Evolutionary conservation across 2,329 filamentous ascomycete species (phyloP).

Genomic region (Penicillium sp.): DNA sequence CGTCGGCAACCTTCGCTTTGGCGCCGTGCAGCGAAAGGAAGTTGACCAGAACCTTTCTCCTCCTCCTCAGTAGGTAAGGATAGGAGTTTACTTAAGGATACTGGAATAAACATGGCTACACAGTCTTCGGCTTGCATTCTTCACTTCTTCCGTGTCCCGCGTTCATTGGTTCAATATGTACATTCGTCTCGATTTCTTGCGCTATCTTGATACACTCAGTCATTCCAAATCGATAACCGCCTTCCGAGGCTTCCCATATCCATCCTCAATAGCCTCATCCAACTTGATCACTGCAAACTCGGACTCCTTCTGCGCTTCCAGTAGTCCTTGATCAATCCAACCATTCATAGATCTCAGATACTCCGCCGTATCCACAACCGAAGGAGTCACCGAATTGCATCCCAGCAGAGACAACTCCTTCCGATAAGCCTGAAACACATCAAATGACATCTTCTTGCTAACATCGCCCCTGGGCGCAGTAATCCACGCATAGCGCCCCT

Average conservation of each 20-base stretch:
- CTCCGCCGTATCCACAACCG: constrained; percentile 13
- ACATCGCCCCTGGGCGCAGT: constrained; percentile 19
- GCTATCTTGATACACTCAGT: neutral
- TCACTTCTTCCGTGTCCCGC: neutral
- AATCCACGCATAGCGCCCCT: constrained; percentile 27
- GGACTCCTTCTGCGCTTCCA: constrained; percentile 10
- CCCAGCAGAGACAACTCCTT: constrained; percentile 18
- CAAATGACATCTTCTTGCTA: constrained; percentile 11
- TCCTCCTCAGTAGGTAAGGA: constrained; percentile 5
- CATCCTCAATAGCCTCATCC: constrained; percentile 7
- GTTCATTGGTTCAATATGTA: neutral
- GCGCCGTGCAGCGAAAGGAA: constrained; percentile 54
- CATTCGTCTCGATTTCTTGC: neutral
- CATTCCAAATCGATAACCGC: constrained; percentile 12
- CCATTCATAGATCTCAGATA: constrained; percentile 6
- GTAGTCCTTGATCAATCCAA: constrained; percentile 13
- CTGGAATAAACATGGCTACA: neutral
- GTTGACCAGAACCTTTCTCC: constrained; percentile 23
- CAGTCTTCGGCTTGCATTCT: neutral
- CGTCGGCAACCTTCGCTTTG: constrained; percentile 57
- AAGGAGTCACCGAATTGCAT: constrained; percentile 15
- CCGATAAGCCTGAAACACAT: constrained; percentile 20
- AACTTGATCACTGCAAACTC: constrained; percentile 8
- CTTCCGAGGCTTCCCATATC: constrained; percentile 7
- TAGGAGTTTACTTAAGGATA: neutral